Base-by-base conservation (phyloP, 2,329 filamentous ascomycete species). In the Penicillium janthinellum region DNA sequence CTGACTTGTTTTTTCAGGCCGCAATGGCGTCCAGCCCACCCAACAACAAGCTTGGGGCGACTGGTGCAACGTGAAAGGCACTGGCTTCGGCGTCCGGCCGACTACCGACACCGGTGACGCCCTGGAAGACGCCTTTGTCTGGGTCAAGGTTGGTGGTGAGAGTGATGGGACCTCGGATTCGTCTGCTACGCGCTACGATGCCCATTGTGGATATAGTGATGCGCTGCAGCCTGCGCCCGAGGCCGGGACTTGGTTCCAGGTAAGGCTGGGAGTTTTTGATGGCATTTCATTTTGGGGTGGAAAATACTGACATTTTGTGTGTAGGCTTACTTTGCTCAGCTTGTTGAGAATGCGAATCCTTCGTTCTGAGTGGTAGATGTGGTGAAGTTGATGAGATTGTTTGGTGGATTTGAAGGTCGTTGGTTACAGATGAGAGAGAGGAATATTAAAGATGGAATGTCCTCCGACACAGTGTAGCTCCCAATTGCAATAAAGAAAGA, bases 101-200 rank as follows among this genome's bases (percentile, higher is more conserved):
- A 84, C 83, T 3, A 80, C 85, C 17, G 78, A 84, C 70, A 90
- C 87, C 7, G 85, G 84, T 11, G 81, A 86, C 62, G 70, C 75
- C 1, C 77, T 87, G 17, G 79, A 83, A 37, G 88, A 90, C 71
- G 86, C 87, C 44, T 87, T 90, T 64, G 87, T 89, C 58, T 90
- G 88, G 88, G 78, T 89, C 66, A 90, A 90, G 81, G 87, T 88
- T 4, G 88, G 88, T 64, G 82, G 81, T 56, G 82, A 84, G 72
- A 79, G 77, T 57, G 82, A 84, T 59, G 81, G 81, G 55, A 83
- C 81, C 41, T 82, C 79, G 41, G 75, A 84, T 67, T 78, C 75
- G 39, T 75, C 67, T 41, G 79, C 85, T 12, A 64, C 75, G 22
- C 81, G 82, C 53, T 87, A 84, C 70, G 84, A 86, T 70, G 73